These are phyloP conservation scores for Diaporthe humulicola DNA, from an alignment of 2,329 filamentous ascomycete genomes.

Conservation along the genomic window DNA sequence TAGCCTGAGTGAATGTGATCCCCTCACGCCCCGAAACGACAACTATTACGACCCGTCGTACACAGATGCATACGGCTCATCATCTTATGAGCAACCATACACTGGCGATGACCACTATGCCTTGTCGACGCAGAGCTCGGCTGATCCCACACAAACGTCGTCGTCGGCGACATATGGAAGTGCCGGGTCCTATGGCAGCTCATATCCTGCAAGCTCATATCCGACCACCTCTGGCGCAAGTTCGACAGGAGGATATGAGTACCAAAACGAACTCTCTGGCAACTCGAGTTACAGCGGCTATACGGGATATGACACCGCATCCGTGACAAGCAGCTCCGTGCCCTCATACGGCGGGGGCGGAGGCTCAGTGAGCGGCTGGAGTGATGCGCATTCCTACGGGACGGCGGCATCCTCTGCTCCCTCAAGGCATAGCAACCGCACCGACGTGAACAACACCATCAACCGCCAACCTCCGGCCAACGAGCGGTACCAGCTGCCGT, in stretches of 20 bases:
- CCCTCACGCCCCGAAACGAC: not conserved
- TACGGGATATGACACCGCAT: not conserved
- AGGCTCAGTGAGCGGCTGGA: not conserved
- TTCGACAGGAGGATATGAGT: constrained; percentile 4
- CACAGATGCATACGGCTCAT: not conserved
- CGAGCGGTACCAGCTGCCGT: constrained; percentile 51
- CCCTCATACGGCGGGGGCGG: not conserved
- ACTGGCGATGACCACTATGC: not conserved
- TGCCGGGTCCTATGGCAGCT: not conserved
- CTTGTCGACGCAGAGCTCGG: not conserved
- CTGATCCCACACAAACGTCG: not conserved
- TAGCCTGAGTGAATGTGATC: constrained; percentile 15
- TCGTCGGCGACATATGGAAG: not conserved
- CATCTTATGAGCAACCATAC: not conserved
- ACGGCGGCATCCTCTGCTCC: constrained; percentile 13
- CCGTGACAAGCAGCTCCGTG: not conserved
- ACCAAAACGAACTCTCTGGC: not conserved
- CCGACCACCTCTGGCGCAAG: not conserved
- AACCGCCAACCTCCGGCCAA: not conserved
- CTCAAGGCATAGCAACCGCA: constrained; percentile 1
- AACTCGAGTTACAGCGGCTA: not conserved
- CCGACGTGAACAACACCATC: constrained; percentile 26
- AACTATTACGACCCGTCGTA: not conserved
- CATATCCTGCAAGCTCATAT: not conserved
- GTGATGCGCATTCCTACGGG: not conserved